Conservation (phyloP, 768 basidiomycete species). For the Russula lepida region DNA sequence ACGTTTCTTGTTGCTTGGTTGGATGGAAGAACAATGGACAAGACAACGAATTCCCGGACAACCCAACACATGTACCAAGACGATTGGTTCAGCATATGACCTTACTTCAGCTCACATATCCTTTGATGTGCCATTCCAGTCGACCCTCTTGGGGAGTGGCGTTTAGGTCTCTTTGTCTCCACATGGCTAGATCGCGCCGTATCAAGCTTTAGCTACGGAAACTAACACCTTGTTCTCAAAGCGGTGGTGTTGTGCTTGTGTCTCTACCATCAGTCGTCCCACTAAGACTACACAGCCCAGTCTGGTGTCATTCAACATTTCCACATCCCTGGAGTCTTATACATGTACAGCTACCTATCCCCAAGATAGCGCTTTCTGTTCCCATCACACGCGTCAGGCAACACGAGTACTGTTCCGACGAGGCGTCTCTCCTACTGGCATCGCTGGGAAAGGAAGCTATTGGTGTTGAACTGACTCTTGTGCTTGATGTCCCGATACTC, state of each 20-base stretch:
- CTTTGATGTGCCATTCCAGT: not conserved
- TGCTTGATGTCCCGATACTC: not conserved
- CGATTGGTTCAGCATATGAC: not conserved
- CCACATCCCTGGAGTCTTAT: not conserved
- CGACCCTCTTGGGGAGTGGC: not conserved
- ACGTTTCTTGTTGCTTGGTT: not conserved
- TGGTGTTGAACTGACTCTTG: not conserved
- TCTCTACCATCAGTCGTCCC: not conserved
- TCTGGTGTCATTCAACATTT: not conserved
- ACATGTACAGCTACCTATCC: not conserved
- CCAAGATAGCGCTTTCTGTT: not conserved
- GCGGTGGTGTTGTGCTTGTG: not conserved
- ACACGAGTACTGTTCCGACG: not conserved
- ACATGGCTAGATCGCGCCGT: not conserved
- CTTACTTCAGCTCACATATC: not conserved
- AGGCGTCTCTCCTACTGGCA: not conserved
- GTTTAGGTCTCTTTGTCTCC: not conserved
- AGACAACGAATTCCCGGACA: not conserved
- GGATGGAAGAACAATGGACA: not conserved
- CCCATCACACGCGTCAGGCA: not conserved
- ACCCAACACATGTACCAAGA: not conserved
- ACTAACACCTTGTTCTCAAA: not conserved
- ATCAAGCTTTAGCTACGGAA: not conserved
- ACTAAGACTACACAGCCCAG: not conserved
- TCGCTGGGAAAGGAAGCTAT: not conserved